Base-by-base conservation (phyloP, 495 filamentous ascomycete species). In the Trichoderma asperelloides region DNA sequence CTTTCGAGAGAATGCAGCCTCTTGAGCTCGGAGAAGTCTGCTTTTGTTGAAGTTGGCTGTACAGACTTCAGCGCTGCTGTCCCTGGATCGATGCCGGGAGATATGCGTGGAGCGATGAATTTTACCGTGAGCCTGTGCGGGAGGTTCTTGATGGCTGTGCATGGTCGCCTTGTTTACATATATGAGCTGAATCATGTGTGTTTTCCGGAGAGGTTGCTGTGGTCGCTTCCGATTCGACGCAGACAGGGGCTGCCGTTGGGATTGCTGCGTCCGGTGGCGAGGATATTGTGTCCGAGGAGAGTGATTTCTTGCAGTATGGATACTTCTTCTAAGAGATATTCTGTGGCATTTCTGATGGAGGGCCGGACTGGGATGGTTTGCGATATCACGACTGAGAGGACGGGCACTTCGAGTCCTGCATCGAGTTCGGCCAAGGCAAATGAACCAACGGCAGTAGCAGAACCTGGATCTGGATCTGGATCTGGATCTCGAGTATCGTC, bases 291-390 rank as follows among this genome's bases (percentile, higher is more conserved):
- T 70, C 87, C 86, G 37, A 72, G 77, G 27, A 77, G 82, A 41
- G 83, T 90, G 8, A 67, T 91, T 4, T 82, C 86, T 13, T 82
- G 88, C 45, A 84, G 84, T 62, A 87, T 92, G 78, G 88, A 91
- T 73, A 86, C 86, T 3, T 85, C 81, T 27, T 80, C 76, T 7
- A 68, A 82, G 11, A 79, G 78, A 66, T 82, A 86, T 60, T 81
- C 85, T 16, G 73, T 91, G 66, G 89, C 87, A 33, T 84, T 85
- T 45, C 77, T 91, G 21, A 70, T 91, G 13, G 79, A 83, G 43
- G 86, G 84, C 25, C 83, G 89, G 12, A 78, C 86, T 69, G 88
- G 87, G 12, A 78, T 91, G 70, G 80, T 91, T 18, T 86, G 84
- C 67, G 85, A 91, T 64, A 72, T 89, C 23, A 68, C 67, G 9